Conservation (phyloP, 2,329 filamentous ascomycete genomes). For the Xylariaceae sp. region DNA sequence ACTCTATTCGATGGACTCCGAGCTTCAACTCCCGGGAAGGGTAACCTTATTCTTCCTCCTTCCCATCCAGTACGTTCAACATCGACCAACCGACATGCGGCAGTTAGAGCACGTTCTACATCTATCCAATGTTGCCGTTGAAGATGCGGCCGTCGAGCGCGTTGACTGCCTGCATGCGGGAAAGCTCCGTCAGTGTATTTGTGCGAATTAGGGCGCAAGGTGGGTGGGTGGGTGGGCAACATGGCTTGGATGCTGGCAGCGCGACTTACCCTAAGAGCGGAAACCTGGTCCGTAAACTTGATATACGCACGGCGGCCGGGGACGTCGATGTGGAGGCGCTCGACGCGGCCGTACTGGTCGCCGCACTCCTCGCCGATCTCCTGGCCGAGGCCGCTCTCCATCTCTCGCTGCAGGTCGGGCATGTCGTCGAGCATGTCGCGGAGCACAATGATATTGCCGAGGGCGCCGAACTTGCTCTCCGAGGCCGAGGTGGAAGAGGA, state of each 20-base stretch:
- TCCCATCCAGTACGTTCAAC: too few species aligned
- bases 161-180: neutral
- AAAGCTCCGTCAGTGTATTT: neutral
- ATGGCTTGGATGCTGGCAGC: too few species aligned
- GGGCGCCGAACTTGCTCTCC: slow-evolving; percentile 56
- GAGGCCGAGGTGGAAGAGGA: slow-evolving; percentile 9
- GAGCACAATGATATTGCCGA: slow-evolving; percentile 77
- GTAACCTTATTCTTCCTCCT: too few species aligned
- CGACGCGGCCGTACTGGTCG: slow-evolving; percentile 79
- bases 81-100: too few species aligned
- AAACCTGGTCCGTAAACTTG: slow-evolving; percentile 80
- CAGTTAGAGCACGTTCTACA: too few species aligned
- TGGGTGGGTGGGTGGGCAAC: too few species aligned
- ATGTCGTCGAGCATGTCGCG: slow-evolving; percentile 81
- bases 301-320: slow-evolving; percentile 70
- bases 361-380: slow-evolving; percentile 93
- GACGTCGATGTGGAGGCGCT: slow-evolving; percentile 68
- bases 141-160: neutral
- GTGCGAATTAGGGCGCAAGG: neutral
- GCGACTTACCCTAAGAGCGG: slow-evolving; percentile 74
- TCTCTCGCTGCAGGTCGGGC: slow-evolving; percentile 66
- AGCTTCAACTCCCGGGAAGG: too few species aligned
- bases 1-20: too few species aligned
- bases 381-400: slow-evolving; percentile 70
- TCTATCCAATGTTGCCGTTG: neutral